Conservation (phyloP, 2,329 filamentous ascomycete genomes). For the Monosporascus sp. region DNA sequence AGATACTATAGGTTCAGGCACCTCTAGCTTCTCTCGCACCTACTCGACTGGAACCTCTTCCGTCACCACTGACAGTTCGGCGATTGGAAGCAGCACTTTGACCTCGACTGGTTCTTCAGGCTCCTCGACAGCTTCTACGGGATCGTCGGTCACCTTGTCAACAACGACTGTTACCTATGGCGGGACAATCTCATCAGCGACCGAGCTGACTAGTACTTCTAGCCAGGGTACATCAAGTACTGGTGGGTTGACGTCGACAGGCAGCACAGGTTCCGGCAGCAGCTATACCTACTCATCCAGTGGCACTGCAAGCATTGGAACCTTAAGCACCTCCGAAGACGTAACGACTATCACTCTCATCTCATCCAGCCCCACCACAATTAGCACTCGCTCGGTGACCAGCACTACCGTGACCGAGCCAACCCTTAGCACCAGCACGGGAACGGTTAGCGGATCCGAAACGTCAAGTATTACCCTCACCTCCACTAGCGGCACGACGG, state of each 20-base stretch:
- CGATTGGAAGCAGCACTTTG: not conserved
- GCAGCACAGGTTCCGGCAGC: not conserved
- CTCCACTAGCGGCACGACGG: not conserved
- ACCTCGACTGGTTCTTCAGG: not conserved
- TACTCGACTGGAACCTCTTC: constrained; percentile 3
- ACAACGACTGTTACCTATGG: not conserved
- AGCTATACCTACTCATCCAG: constrained; percentile 1
- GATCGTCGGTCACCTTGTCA: not conserved
- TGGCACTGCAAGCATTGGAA: constrained; percentile 10
- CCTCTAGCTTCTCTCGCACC: constrained; percentile 13
- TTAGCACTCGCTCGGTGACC: not conserved
- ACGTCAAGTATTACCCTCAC: not conserved
- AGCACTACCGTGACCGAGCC: not conserved
- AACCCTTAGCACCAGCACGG: no score
- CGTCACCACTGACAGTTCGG: not conserved
- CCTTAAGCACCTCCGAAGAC: constrained; percentile 4
- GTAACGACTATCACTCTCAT: constrained; percentile 1
- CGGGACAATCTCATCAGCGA: not conserved
- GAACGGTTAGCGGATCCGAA: not conserved
- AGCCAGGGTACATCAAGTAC: not conserved
- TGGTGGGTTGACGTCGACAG: not conserved
- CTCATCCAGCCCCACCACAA: not conserved
- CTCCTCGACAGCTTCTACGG: not conserved
- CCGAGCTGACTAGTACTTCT: not conserved
- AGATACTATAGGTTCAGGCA: not conserved